Percentiles rank a stretch among this genome's conserved stretches.
Evolutionary conservation across 23 red algal genomes (phyloP).

Genomic region (Gracilariopsis chorda): DNA sequence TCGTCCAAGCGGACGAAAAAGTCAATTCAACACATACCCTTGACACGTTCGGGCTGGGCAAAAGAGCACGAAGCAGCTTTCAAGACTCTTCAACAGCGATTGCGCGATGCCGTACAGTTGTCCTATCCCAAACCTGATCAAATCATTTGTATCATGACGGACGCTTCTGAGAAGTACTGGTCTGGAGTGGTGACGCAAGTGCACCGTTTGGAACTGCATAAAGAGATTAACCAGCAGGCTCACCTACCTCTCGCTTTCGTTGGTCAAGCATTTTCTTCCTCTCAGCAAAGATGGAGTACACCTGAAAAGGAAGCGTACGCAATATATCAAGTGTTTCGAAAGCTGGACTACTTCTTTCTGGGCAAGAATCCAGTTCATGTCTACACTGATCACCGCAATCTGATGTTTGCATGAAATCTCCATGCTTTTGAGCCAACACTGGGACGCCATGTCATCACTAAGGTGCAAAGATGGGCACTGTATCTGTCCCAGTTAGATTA

Average conservation of each 20-base stretch:
- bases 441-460: neutral
- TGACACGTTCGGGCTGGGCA: neutral
- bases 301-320: neutral
- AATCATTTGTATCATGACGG: slow-evolving; percentile 6
- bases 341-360: slow-evolving; percentile 23
- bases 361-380: neutral
- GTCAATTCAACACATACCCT: neutral
- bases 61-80: neutral
- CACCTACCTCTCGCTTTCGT: neutral
- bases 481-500: slow-evolving; percentile 1
- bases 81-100: neutral
- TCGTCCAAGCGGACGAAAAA: neutral
- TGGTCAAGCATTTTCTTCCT: neutral
- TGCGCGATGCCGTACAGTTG: neutral
- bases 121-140: neutral
- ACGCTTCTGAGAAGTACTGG: slow-evolving; percentile 24
- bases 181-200: neutral
- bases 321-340: neutral
- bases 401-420: neutral
- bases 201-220: neutral
- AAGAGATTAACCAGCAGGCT: neutral
- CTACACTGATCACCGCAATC: neutral
- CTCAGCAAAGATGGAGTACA: neutral
- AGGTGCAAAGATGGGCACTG: slow-evolving; percentile 36
- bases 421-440: neutral